These are phyloP conservation scores for Lojkania enalia DNA, from an alignment of 2,329 filamentous ascomycete species.

Conservation along the genomic window DNA sequence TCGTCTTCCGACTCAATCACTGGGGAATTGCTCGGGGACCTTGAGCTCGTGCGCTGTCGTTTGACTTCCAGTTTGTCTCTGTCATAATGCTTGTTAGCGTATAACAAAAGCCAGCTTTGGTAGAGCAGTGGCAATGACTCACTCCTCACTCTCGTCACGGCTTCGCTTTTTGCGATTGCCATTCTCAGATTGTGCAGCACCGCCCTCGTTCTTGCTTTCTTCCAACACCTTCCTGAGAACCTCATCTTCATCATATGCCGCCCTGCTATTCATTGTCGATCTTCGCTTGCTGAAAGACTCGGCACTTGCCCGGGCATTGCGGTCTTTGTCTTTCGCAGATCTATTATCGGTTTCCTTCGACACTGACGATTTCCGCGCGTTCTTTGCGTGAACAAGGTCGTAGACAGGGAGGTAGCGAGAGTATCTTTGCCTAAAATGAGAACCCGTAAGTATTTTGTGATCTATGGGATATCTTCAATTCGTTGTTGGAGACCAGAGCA, in stretches of 20 bases:
- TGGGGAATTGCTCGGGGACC: slow-evolving; percentile 49
- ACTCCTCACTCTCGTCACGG: slow-evolving; percentile 94
- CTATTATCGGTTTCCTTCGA: slow-evolving; percentile 63
- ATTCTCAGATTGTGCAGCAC: slow-evolving; percentile 57
- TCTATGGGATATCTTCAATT: too few relatives aligned
- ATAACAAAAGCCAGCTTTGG: background rate
- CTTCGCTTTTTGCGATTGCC: slow-evolving; percentile 75
- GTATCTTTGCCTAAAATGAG: slow-evolving; percentile 61
- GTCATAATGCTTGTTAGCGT: slow-evolving; percentile 36
- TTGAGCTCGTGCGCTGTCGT: slow-evolving; percentile 73
- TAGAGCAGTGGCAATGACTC: slow-evolving; percentile 48
- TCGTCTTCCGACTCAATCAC: slow-evolving; percentile 76
- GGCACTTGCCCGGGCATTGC: slow-evolving; percentile 58
- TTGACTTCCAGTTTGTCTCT: slow-evolving; percentile 75
- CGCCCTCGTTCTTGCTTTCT: slow-evolving; percentile 84
- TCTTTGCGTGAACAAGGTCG: slow-evolving; percentile 54
- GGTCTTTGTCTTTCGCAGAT: slow-evolving; percentile 59
- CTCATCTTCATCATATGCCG: slow-evolving; percentile 94
- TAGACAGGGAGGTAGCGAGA: slow-evolving; percentile 66
- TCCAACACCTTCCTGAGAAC: slow-evolving; percentile 87
- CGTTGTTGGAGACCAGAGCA: slow-evolving; percentile 7
- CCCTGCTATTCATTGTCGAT: slow-evolving; percentile 96
- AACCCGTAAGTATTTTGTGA: too few relatives aligned
- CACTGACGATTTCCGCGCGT: slow-evolving; percentile 64
- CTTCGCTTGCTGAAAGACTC: slow-evolving; percentile 75